phyloP scores from a whole-genome alignment of 2,329 filamentous ascomycete species.

The Dothideomycetes sp. region DNA sequence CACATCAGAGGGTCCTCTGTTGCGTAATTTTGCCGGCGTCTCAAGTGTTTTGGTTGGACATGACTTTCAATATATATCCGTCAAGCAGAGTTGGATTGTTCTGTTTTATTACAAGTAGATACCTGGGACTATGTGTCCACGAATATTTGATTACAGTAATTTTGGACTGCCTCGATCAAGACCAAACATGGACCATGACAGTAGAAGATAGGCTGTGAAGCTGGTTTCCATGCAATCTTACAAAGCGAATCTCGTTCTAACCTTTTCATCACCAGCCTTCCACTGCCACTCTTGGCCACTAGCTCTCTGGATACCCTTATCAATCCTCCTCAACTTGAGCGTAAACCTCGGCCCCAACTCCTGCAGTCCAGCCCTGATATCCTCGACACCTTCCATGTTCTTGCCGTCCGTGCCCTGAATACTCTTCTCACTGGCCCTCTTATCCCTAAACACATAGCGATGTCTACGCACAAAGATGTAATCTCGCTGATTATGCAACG shows the following conservation, averaged over 20 bases:
- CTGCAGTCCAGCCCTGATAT: constrained; percentile 77
- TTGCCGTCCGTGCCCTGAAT: constrained; percentile 75
- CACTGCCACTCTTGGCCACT: constrained; percentile 89
- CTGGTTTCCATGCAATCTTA: too few species aligned
- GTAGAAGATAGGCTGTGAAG: too few species aligned
- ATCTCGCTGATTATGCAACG: constrained; percentile 88
- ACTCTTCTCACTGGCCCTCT: constrained; percentile 75
- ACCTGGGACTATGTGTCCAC: too few species aligned
- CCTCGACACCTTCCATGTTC: constrained; percentile 74
- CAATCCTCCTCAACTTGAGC: constrained; percentile 79
- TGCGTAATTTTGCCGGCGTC: too few species aligned
- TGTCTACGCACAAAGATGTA: constrained; percentile 91
- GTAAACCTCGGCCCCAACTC: constrained; percentile 80
- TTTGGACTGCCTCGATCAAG: too few species aligned
- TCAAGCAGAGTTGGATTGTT: too few species aligned
- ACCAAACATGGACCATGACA: too few species aligned
- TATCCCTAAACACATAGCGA: constrained; percentile 87
- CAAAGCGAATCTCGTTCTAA: constrained; percentile 85
- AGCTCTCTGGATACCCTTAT: constrained; percentile 72
- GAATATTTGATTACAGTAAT: too few species aligned
- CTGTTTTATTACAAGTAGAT: too few species aligned
- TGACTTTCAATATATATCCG: too few species aligned
- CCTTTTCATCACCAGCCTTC: constrained; percentile 92
- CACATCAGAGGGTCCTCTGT: too few species aligned
- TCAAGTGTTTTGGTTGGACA: too few species aligned